Percentiles rank a stretch among this genome's conserved stretches.
phyloP scores from a whole-genome alignment of 2,329 filamentous ascomycete genomes.

The Penicillium sp. region DNA sequence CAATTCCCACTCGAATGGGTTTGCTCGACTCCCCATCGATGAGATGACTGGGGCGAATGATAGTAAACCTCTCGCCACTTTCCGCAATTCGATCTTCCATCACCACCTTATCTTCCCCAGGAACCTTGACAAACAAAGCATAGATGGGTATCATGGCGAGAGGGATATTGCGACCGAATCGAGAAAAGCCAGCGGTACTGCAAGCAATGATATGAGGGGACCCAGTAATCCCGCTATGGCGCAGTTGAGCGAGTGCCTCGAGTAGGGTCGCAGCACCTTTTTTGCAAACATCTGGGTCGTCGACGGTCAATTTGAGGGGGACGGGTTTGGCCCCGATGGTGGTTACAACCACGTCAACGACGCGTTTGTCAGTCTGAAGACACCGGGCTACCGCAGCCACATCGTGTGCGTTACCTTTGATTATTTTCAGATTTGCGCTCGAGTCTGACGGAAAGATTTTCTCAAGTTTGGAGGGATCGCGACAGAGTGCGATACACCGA shows the following conservation, averaged over 20 bases:
- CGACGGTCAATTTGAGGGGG: constrained; percentile 31
- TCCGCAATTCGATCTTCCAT: constrained; percentile 33
- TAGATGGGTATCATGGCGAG: constrained; percentile 35
- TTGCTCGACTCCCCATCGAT: constrained; percentile 29
- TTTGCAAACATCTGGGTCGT: constrained; percentile 38
- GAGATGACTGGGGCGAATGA: constrained; percentile 39
- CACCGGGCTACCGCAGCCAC: constrained; percentile 41
- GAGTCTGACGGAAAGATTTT: constrained; percentile 41
- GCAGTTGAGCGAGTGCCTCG: constrained; percentile 16
- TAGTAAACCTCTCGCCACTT: constrained; percentile 23
- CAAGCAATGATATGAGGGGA: constrained; percentile 32
- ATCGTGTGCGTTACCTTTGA: constrained; percentile 51
- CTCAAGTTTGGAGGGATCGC: constrained; percentile 52
- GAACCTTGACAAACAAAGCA: constrained; percentile 29
- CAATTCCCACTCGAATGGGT: constrained; percentile 25
- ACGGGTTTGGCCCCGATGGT: constrained; percentile 47
- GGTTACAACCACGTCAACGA: constrained; percentile 48
- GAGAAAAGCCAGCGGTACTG: constrained; percentile 37
- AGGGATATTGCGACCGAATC: constrained; percentile 34
- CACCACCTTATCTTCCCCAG: constrained; percentile 40
- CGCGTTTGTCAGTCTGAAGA: constrained; percentile 23
- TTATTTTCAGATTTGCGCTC: constrained; percentile 46
- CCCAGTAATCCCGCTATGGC: constrained; percentile 18
- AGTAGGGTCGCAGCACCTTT: constrained; percentile 32
- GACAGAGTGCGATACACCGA: constrained; percentile 50